Base-by-base conservation (phyloP, 2,329 filamentous ascomycete species). In the Aspergillus sp. region DNA sequence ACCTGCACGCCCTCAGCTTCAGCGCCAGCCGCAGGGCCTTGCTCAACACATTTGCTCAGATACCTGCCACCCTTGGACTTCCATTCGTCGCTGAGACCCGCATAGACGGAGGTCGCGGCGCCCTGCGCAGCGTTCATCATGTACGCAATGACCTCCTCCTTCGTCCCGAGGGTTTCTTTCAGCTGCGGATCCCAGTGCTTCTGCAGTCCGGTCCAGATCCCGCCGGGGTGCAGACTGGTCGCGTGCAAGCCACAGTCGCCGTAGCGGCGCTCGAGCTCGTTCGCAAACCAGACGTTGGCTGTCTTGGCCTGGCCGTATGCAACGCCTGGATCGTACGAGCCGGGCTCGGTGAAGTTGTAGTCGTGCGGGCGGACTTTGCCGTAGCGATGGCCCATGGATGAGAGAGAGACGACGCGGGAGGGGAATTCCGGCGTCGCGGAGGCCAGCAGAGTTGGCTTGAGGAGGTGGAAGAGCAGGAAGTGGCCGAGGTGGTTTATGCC, bases 391-490 rank as follows among this genome's bases (percentile, higher is more conserved):
- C 45, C 67, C 0, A 56, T 42, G 1, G 64, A 67, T 0, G 66
- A 57, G 1, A 74, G 45, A 1, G 54, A 49, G 28, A 76, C 56
- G 2, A 74, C 64, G 2, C 72, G 61, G 0, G 64, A 69, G 4
- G 58, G 46, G 34, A 65, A 69, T 0, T 46, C 39, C 0, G 61
- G 48, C 0, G 58, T 63, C 1, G 38, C 30, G 7, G 35, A 31
- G 3, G 40, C 34, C n/a, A 51, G 24, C 2, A 49, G 32, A 7
- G 37, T 29, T 3, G 35, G 33, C 16, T 65, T 65, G 12, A 76
- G 55, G 2, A 72, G 58, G 11, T 68, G 54, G 36, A 71, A 68
- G 8, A 75, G 58, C 1, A 74, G 55, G 53, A 75, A 75, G 42
- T 72, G 67, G 2, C 55, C 58, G 1, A 76, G 51, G 42, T 75